phyloP scores from a whole-genome alignment of 176 grass and related monocot genomes.

The Carex cristatella region DNA sequence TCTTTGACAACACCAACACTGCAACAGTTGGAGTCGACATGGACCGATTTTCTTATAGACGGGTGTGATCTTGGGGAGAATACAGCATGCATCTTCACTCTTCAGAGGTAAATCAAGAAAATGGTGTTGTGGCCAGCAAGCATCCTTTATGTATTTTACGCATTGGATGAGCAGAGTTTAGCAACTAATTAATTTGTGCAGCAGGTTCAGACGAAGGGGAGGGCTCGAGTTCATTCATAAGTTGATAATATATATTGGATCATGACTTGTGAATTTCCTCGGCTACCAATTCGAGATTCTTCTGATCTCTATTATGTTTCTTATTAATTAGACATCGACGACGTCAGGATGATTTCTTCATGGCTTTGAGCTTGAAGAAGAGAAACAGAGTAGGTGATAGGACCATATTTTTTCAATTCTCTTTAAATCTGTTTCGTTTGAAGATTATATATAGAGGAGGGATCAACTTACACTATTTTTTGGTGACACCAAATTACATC shows the following conservation, averaged over 20 bases:
- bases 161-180: neutral
- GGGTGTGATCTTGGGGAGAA: neutral
- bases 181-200: neutral
- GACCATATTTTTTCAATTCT: neutral
- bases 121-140: no score
- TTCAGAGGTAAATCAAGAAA: neutral
- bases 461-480: no score
- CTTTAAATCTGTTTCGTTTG: neutral
- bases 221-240: no score
- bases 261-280: no score
- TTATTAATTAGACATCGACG: neutral
- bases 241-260: no score
- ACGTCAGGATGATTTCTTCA: neutral
- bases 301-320: constrained; percentile 14
- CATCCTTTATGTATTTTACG: no score
- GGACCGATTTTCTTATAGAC: constrained; percentile 21
- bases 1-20: no score
- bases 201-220: no score
- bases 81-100: neutral
- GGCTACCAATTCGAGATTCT: neutral
- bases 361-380: neutral
- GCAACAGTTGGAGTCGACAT: no score
- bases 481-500: no score
- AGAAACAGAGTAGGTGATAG: neutral
- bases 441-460: neutral